Evolutionary conservation across 225 moss, liverwort and hornwort species (phyloP), one percentile per base, ranked within the genome.

Genomic region (Ulota crispa): DNA sequence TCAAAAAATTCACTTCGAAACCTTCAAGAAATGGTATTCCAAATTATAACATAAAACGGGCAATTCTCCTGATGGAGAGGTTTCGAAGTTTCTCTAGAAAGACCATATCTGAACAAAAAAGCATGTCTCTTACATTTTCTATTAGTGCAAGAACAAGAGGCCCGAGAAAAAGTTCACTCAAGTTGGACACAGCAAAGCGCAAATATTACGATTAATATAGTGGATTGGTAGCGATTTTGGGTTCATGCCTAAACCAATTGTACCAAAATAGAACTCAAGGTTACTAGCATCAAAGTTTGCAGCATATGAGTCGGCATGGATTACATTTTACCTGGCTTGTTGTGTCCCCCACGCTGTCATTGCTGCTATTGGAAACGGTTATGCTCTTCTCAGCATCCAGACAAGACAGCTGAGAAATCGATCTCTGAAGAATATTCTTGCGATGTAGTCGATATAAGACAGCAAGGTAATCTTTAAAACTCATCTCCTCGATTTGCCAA

Each of bases 401-500:
- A 80, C 93, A 95, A 81, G 86, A 81, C 54, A 95, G 63, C 50
- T 77, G 85, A 83, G 89, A 87, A 31, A 86, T 70, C 39, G 83
- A 78, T 71, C 81, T 85, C 53, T 84, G 81, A 84, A 94, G 87
- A 37, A 86, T 37, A 31, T 67, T 81, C 81, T 97, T 97, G 70
- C 86, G 66, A 62, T 64, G 43, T 32, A 88, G 68, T 61, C 97
- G 93, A 78, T 91, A 95, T 37, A 80, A 83, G 72, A 95, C 89
- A 76, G 97, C 95, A 55, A 94, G 87, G 83, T 90, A 89, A 83
- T 97, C 97, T 81, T 95, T 91, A 47, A 83, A 89, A 75, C 93
- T 95, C 89, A 97, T 86, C 61, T 94, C 93, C 88, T 97, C 97
- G 52, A 93, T 93, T 85, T 95, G 97, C 97, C 97, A 97, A 66